phyloP scores from a whole-genome alignment of 2,329 filamentous ascomycete genomes.

The Lithohypha guttulata region DNA sequence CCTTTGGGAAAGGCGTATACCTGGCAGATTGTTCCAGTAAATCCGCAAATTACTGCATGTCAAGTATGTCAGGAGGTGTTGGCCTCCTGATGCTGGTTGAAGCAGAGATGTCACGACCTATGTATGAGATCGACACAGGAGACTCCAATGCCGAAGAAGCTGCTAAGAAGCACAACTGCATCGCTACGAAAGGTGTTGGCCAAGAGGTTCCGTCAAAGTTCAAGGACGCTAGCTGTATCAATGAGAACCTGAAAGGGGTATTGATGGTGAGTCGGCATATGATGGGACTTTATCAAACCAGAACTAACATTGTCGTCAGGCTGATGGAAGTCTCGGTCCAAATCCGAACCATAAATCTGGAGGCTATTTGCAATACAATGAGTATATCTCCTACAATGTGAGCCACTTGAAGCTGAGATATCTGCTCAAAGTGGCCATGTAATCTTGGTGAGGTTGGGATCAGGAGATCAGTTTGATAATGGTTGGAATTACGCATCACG shows the following conservation, averaged over 20 bases:
- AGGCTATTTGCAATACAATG: constrained; percentile 28
- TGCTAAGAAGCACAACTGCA: constrained; percentile 50
- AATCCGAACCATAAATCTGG: constrained; percentile 8
- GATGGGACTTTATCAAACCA: not conserved
- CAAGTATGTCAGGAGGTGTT: constrained; percentile 50
- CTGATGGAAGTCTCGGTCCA: constrained; percentile 8
- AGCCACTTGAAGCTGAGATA: constrained; percentile 37
- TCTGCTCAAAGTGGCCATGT: constrained; percentile 33
- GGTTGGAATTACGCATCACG: no score
- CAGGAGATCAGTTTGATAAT: no score
- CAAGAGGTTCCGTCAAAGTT: constrained; percentile 54
- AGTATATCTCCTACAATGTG: constrained; percentile 41
- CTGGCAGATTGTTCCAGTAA: constrained; percentile 78
- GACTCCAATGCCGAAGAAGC: constrained; percentile 54
- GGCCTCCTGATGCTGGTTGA: constrained; percentile 75
- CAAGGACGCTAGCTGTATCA: constrained; percentile 63
- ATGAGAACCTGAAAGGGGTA: constrained; percentile 55
- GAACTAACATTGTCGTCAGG: constrained; percentile 3
- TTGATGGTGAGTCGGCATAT: constrained; percentile 40
- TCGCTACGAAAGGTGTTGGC: constrained; percentile 63
- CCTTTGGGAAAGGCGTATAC: constrained; percentile 87
- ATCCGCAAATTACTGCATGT: constrained; percentile 64
- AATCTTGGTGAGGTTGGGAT: not conserved
- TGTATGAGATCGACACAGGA: constrained; percentile 50
- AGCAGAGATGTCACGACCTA: constrained; percentile 66